Base-by-base conservation (phyloP, 75 land plant genomes). In the Adiantum capillusveneris region DNA sequence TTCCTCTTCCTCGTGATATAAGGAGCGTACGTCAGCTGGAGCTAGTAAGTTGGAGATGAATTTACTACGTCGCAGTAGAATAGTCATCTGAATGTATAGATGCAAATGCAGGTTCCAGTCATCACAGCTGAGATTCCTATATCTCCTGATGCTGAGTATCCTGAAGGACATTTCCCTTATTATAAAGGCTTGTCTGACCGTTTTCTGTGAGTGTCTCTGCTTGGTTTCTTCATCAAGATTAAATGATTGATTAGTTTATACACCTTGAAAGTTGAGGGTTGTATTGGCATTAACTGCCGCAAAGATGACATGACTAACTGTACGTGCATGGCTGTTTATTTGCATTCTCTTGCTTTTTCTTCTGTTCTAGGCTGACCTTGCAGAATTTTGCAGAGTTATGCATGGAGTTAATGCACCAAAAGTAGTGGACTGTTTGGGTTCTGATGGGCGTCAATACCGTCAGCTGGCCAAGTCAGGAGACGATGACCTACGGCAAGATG, bases 401-500 rank as follows among this genome's bases (percentile, higher is more conserved):
- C 91, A 84, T 76, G 99, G 99, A 21, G 82, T 95, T 60, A 95
- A 95, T 79, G 86, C 92, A 52, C 99, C 99, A 48, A 95, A 95
- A 64, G 92, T 90, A n/a, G 72, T 87, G 49, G 88, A 84, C 63
- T 95, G 99, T 71, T 11, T 72, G 19, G 97, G 92, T 29, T 90
- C 97, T 59, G 93, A 95, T 83, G 97, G 99, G 44, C 57, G 60
- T 6, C 77, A 56, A 67, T 95, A 95, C 61, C 82, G 85, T 19
- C 99, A 95, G 66, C 79, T 95, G 5, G 99, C 99, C 37, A 95
- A 95, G 73, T 95, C 99, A 42, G 99, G 99, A 58, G 87, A 90
- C 73, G 99, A 95, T 78, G 99, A 95, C 58, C 74, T 90, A 19
- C 78, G 99, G 53, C 99, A 95, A 77, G 99, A 95, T 87, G 99